Evolutionary conservation across 2,329 filamentous ascomycete genomes (phyloP).

Genomic region (Penicillium sp.): DNA sequence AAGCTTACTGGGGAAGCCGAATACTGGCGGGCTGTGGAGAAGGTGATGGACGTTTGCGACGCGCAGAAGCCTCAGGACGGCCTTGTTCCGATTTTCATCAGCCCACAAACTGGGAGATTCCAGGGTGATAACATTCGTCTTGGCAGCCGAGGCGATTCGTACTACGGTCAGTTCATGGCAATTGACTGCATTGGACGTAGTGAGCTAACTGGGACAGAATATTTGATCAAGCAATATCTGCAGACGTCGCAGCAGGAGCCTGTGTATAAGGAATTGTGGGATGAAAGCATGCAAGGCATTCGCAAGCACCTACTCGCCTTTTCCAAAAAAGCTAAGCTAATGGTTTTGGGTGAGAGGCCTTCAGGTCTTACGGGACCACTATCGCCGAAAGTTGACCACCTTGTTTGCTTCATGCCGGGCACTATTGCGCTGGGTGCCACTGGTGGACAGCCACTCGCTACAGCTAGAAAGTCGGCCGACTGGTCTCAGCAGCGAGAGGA

Average conservation of each 20-base stretch:
- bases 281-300: conserved; percentile 74
- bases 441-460: conserved; percentile 65
- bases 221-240: conserved; percentile 95
- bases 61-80: conserved; percentile 73
- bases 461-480: conserved; percentile 63
- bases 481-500: conserved; percentile 79
- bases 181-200: background rate
- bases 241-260: conserved; percentile 84
- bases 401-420: conserved; percentile 95
- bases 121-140: conserved; percentile 79
- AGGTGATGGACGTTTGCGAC: conserved; percentile 86
- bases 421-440: conserved; percentile 88
- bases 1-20: conserved; percentile 87
- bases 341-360: conserved; percentile 83
- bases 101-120: conserved; percentile 72
- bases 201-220: conserved; percentile 53
- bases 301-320: conserved; percentile 91
- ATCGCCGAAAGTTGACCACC: conserved; percentile 92
- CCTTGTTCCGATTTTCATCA: conserved; percentile 85
- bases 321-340: conserved; percentile 70
- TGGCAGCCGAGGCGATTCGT: conserved; percentile 90
- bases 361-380: conserved; percentile 61
- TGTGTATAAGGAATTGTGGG: conserved; percentile 88
- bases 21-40: conserved; percentile 89
- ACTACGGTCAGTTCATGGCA: conserved; percentile 56